Percentiles rank a stretch among this genome's conserved stretches.
These are phyloP conservation scores for Rhodotorula glutinis DNA, from an alignment of 1,284 basidiomycete species.

Conservation along the genomic window DNA sequence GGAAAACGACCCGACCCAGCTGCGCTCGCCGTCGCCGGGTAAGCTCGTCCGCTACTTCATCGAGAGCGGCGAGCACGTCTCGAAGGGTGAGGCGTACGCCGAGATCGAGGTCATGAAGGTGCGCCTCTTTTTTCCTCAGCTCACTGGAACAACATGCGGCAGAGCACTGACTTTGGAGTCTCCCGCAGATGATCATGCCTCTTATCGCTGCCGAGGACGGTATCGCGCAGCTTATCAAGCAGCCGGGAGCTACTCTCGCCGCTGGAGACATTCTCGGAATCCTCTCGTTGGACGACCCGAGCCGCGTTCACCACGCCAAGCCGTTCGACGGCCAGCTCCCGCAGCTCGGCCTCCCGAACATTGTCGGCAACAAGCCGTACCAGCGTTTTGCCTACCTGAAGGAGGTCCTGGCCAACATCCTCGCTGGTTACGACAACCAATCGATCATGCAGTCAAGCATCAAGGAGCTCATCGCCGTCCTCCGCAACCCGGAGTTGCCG, in stretches of 20 bases:
- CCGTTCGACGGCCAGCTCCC: constrained; percentile 94
- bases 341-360: constrained; percentile 75
- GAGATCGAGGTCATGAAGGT: constrained; percentile 98
- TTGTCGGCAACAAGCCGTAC: constrained; percentile 86
- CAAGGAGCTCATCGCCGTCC: constrained; percentile 73
- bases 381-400: constrained; percentile 78
- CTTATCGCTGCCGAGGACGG: constrained; percentile 95
- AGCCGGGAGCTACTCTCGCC: constrained; percentile 91
- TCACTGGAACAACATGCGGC: too few relatives aligned
- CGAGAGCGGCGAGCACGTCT: constrained; percentile 95
- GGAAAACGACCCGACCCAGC: constrained; percentile 98
- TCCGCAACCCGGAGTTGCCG: constrained; percentile 81
- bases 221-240: constrained; percentile 94
- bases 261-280: constrained; percentile 99
- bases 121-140: neutral
- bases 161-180: neutral
- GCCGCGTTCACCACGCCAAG: constrained; percentile 95
- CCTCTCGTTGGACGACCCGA: constrained; percentile 91
- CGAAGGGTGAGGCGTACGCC: constrained; percentile 92
- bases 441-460: constrained; percentile 76
- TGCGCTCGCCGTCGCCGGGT: constrained; percentile 92
- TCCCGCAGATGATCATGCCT: constrained; percentile 83
- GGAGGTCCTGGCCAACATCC: constrained; percentile 81
- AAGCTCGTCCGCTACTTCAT: constrained; percentile 94
- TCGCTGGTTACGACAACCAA: constrained; percentile 93